Evolutionary conservation across 2,329 filamentous ascomycete genomes (phyloP).

Genomic region (Colletotrichum orchidophilum): DNA sequence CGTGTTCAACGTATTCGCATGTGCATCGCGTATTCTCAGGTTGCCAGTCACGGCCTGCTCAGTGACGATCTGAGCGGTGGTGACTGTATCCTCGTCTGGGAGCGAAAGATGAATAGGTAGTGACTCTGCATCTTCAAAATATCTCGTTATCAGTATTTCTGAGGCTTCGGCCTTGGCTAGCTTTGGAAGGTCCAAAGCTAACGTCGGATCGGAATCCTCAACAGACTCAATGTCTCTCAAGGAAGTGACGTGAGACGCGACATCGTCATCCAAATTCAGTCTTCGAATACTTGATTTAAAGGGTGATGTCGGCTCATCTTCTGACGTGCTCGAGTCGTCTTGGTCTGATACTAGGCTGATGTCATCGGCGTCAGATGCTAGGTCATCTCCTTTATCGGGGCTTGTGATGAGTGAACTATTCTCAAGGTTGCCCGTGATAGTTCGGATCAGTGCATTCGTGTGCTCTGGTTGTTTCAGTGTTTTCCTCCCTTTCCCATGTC

Average conservation of each 20-base stretch:
- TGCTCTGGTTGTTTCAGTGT: constrained; percentile 40
- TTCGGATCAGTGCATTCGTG: constrained; percentile 47
- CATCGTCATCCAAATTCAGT: constrained; percentile 60
- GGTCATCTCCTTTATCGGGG: constrained; percentile 50
- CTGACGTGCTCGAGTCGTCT: constrained; percentile 62
- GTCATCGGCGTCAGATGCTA: constrained; percentile 56
- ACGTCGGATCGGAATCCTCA: constrained; percentile 57
- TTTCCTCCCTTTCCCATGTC: constrained; percentile 54
- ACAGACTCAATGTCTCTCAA: constrained; percentile 57
- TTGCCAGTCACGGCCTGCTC: constrained; percentile 70
- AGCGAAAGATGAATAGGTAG: constrained; percentile 54
- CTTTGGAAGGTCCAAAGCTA: constrained; percentile 59
- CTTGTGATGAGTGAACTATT: constrained; percentile 48
- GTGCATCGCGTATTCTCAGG: constrained; percentile 27
- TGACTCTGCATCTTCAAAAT: constrained; percentile 69
- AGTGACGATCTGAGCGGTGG: constrained; percentile 75
- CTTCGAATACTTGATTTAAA: constrained; percentile 58
- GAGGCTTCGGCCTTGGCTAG: constrained; percentile 57
- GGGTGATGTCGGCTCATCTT: constrained; percentile 59
- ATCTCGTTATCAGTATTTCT: constrained; percentile 61
- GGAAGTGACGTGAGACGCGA: constrained; percentile 61
- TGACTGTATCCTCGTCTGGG: constrained; percentile 69
- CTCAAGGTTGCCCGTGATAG: constrained; percentile 46
- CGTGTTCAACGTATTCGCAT: constrained; percentile 25
- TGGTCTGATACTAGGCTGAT: constrained; percentile 64